phyloP scores from a whole-genome alignment of 768 basidiomycete genomes.

The Pisolithus marmoratus region DNA sequence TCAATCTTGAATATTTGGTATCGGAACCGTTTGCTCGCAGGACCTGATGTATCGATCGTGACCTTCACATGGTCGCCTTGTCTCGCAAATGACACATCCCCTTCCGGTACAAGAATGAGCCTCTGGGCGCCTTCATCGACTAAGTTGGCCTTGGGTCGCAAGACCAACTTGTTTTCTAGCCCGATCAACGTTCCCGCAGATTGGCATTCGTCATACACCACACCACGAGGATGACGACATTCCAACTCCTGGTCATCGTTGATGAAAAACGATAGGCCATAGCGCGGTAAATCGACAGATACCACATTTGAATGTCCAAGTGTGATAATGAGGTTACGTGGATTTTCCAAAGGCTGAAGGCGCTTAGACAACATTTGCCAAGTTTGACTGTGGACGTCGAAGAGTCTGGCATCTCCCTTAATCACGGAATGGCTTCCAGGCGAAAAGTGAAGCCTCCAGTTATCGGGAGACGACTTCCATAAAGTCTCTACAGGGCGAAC shows the following conservation, averaged over 20 bases:
- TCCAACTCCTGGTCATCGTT: constrained; percentile 29
- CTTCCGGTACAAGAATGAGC: constrained; percentile 36
- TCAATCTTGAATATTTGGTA: constrained; percentile 29
- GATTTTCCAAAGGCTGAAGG: constrained; percentile 18
- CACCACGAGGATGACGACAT: constrained; percentile 36
- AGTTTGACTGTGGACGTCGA: neutral
- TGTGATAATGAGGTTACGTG: constrained; percentile 11
- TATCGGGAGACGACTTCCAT: constrained; percentile 21
- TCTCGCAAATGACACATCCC: constrained; percentile 14
- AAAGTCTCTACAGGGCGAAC: constrained; percentile 20
- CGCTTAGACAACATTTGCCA: constrained; percentile 7
- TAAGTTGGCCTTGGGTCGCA: constrained; percentile 23
- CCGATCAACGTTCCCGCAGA: constrained; percentile 42
- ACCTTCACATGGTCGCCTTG: constrained; percentile 13
- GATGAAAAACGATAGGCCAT: constrained; percentile 36
- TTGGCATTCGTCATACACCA: constrained; percentile 38
- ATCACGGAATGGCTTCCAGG: neutral
- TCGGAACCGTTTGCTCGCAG: constrained; percentile 1
- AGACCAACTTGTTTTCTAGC: constrained; percentile 34
- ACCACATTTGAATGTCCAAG: constrained; percentile 10
- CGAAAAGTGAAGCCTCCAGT: constrained; percentile 16
- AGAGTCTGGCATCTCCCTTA: neutral
- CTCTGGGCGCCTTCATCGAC: constrained; percentile 6
- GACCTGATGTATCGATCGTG: constrained; percentile 1
- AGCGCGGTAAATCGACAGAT: constrained; percentile 34